A percentile compares a stretch with the other conserved stretches of the same genome.
phyloP scores from a whole-genome alignment of 2,329 filamentous ascomycete species.

The Neonectria magnoliae region DNA sequence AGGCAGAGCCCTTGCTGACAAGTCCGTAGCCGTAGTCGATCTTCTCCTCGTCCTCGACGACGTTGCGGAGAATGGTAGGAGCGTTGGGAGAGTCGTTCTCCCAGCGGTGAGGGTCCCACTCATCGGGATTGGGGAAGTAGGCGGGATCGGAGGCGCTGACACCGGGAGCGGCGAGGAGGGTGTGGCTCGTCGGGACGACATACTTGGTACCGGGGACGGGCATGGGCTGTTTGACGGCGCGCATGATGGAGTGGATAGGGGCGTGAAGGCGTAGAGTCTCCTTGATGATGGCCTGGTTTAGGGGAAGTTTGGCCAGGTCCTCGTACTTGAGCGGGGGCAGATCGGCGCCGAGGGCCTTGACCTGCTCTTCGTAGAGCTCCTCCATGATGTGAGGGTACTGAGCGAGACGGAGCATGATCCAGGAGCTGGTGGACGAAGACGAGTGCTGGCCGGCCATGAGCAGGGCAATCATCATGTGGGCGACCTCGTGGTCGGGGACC shows the following conservation, averaged over 20 bases:
- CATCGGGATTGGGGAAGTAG: conserved; percentile 83
- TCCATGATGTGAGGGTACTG: conserved; percentile 80
- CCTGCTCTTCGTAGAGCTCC: conserved; percentile 85
- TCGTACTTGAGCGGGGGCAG: conserved; percentile 82
- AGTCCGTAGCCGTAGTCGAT: conserved; percentile 94
- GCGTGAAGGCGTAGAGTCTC: conserved; percentile 92
- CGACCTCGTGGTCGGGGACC: conserved; percentile 85
- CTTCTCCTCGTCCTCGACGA: conserved; percentile 76
- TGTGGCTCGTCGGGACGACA: conserved; percentile 82
- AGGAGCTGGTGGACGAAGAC: conserved; percentile 83
- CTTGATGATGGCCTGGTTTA: conserved; percentile 87
- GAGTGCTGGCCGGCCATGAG: conserved; percentile 94
- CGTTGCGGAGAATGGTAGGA: conserved; percentile 56
- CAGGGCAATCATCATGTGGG: conserved; percentile 93
- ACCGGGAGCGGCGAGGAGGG: conserved; percentile 85
- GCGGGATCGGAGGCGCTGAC: conserved; percentile 76
- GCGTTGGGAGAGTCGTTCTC: conserved; percentile 70
- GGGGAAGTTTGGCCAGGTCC: conserved; percentile 78
- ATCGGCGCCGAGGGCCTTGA: conserved; percentile 75
- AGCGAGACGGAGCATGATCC: conserved; percentile 86
- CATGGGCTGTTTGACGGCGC: conserved; percentile 90
- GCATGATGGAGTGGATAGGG: conserved; percentile 95
- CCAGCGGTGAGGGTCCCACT: conserved; percentile 95
- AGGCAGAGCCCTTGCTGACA: conserved; percentile 88
- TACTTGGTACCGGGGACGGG: conserved; percentile 83